These are phyloP conservation scores for Dioscorea dumetorum DNA, from an alignment of 106 monocot species.

Conservation along the genomic window DNA sequence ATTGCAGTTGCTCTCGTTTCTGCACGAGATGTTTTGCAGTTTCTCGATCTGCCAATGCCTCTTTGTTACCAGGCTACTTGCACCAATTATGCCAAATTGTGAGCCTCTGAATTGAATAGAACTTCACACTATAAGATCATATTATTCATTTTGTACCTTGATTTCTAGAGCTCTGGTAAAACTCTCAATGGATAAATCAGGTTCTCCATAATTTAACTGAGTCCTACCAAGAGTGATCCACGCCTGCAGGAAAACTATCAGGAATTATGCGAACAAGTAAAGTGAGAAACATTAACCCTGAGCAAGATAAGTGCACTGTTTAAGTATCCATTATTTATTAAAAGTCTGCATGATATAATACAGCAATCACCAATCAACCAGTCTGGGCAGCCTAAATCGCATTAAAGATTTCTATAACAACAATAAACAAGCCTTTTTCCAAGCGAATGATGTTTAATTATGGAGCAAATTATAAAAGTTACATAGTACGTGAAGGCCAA, in stretches of 20 bases:
- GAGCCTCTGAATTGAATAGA: background rate
- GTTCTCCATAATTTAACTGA: slow-evolving; percentile 88
- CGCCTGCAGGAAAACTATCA: slow-evolving; percentile 35
- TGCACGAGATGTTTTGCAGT: slow-evolving; percentile 39
- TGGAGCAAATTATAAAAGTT: too few relatives aligned
- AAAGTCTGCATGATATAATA: too few relatives aligned
- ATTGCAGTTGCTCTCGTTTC: slow-evolving; percentile 29
- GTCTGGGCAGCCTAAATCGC: too few relatives aligned
- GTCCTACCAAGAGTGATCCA: slow-evolving; percentile 89
- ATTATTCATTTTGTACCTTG: slow-evolving; percentile 31
- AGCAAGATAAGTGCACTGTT: too few relatives aligned
- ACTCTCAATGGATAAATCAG: slow-evolving; percentile 63
- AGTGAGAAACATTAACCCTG: background rate
- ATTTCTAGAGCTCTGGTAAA: slow-evolving; percentile 64
- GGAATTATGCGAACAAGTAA: background rate
- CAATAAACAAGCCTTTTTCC: too few relatives aligned
- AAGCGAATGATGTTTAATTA: too few relatives aligned
- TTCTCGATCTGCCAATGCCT: slow-evolving; percentile 37
- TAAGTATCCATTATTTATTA: too few relatives aligned
- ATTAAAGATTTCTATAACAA: too few relatives aligned
- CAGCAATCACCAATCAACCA: too few relatives aligned
- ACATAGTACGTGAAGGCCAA: too few relatives aligned
- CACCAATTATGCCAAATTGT: slow-evolving; percentile 3
- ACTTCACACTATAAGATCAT: background rate
- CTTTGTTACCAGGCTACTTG: slow-evolving; percentile 39